Evolutionary conservation across 2,329 filamentous ascomycete species (phyloP).

Genomic region (Cylindrodendrum hubeiense): DNA sequence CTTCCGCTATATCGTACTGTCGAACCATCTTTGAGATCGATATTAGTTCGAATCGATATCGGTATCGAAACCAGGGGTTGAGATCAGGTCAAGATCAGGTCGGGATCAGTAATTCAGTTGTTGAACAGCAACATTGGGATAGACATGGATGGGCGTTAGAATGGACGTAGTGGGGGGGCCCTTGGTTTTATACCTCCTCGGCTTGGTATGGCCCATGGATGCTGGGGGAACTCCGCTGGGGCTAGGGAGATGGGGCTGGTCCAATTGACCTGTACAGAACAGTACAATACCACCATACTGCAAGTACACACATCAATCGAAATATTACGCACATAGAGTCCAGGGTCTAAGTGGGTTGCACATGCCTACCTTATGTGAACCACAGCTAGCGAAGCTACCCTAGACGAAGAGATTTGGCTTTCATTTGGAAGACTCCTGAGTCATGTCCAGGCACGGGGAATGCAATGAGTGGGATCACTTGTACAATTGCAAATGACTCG

Average conservation of each 20-base stretch:
- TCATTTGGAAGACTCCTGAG: not conserved
- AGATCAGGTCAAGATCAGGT: too few species aligned
- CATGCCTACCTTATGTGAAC: too few species aligned
- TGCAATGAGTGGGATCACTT: not conserved
- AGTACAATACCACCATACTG: not conserved
- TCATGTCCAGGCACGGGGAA: too few species aligned
- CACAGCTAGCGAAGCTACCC: not conserved
- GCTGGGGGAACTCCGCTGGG: slow-evolving; percentile 26
- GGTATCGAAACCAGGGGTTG: too few species aligned
- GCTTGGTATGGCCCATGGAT: slow-evolving; percentile 19
- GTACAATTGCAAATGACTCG: not conserved
- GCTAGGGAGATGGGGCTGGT: slow-evolving; percentile 26
- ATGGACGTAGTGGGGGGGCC: slow-evolving; percentile 13
- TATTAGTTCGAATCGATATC: too few species aligned
- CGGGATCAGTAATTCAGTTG: too few species aligned
- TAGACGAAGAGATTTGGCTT: not conserved
- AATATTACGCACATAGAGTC: too few species aligned
- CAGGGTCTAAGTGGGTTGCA: not conserved
- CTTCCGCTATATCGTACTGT: not conserved
- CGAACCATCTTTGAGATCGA: not conserved
- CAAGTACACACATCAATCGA: not conserved
- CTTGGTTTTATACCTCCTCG: slow-evolving; percentile 34
- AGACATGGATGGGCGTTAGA: too few species aligned
- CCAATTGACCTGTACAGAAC: not conserved
- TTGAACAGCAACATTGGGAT: not conserved